Evolutionary conservation across 2,329 filamentous ascomycete genomes (phyloP), one percentile per base, ranked within the genome.

Genomic region (Cyphellophora attinorum): DNA sequence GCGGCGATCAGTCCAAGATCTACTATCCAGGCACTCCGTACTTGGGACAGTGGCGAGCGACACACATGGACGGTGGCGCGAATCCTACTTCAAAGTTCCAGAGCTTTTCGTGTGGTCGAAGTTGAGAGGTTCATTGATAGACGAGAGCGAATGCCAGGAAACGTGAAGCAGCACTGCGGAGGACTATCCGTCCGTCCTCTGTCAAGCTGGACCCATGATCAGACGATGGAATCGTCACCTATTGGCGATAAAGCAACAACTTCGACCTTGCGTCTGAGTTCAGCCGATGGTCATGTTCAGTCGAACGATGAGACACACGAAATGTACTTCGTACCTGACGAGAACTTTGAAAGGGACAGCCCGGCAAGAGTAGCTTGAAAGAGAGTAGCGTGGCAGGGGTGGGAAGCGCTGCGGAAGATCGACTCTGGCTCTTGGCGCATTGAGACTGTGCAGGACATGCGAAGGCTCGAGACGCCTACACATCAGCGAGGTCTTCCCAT

Each of bases 61-160:
- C 21, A 25, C 8, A n/a, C 8, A n/a, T 8, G n/a, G n/a, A 25
- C 21, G 21, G n/a, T n/a, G 21, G 21, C 8, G 21, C 21, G 21
- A 8, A 25, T 8, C n/a, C 21, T n/a, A 8, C 21, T n/a, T 8
- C 8, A 8, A 25, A 25, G 21, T 25, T 25, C 21, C 8, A 25
- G n/a, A 25, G 21, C 21, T 25, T 25, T 25, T 25, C 21, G 8
- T 25, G 21, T 25, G 21, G 21, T n/a, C n/a, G n/a, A 25, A 25
- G n/a, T 8, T 25, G n/a, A 8, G n/a, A 25, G 21, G n/a, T n/a
- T n/a, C n/a, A n/a, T n/a, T n/a, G n/a, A n/a, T n/a, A n/a, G n/a
- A 25, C 21, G 21, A 25, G 21, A 25, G n/a, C 21, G 21, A n/a
- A 25, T 8, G 8, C 8, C 21, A 8, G 21, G n/a, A 25, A 25